Evolutionary conservation across 1,284 basidiomycete genomes (phyloP).

Genomic region (Cutaneotrichosporon daszewskae): DNA sequence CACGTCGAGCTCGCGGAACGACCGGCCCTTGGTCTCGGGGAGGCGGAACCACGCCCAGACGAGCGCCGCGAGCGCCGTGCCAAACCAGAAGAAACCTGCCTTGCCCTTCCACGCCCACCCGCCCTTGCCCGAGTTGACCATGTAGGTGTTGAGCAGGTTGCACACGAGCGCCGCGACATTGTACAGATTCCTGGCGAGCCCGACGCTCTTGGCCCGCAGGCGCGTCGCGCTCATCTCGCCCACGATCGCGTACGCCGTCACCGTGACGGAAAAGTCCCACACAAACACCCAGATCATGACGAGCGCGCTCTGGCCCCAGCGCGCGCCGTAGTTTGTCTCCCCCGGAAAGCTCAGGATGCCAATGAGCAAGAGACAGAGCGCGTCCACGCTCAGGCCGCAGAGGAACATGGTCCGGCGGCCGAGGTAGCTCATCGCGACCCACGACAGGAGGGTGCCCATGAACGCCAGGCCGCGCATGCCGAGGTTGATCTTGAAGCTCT

Average conservation of each 20-base stretch:
- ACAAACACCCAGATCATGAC: constrained; percentile 25
- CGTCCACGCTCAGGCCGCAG: constrained; percentile 14
- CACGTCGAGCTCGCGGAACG: constrained; percentile 42
- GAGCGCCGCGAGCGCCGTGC: constrained; percentile 19
- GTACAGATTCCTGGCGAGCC: constrained; percentile 48
- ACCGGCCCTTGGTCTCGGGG: constrained; percentile 45
- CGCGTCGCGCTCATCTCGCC: constrained; percentile 48
- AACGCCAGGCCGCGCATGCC: constrained; percentile 44
- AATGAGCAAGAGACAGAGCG: constrained; percentile 44
- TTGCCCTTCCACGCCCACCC: constrained; percentile 27
- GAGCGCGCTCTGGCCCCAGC: constrained; percentile 16
- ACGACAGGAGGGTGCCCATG: constrained; percentile 44
- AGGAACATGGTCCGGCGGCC: constrained; percentile 51
- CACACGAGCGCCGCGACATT: constrained; percentile 28
- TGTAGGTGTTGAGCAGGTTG: constrained; percentile 17
- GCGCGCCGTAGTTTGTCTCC: constrained; percentile 1
- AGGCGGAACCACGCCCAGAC: constrained; percentile 36
- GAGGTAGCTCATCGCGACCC: constrained; percentile 33
- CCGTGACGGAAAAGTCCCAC: constrained; percentile 28
- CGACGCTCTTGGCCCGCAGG: constrained; percentile 51
- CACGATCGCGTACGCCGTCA: constrained; percentile 39
- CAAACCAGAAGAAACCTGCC: constrained; percentile 38
- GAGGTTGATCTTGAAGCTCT: constrained; percentile 30
- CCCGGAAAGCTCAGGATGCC: constrained; percentile 31
- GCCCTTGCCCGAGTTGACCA: constrained; percentile 16